Conservation (phyloP, 2,329 filamentous ascomycete genomes). For the Botrytis fabae region DNA sequence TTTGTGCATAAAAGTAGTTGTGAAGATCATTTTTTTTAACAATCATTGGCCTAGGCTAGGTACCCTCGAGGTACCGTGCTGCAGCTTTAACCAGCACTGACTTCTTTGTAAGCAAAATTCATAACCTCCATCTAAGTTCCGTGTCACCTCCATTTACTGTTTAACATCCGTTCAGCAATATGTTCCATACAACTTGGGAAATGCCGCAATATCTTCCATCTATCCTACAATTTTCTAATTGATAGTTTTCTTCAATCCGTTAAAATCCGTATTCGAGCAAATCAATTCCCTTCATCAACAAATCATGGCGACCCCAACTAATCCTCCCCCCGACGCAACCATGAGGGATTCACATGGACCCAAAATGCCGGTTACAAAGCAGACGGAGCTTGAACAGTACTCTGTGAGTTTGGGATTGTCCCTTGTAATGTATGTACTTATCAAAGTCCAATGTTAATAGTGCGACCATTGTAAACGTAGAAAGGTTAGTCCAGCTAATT, state of each 20-base stretch:
- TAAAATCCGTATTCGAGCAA: not conserved
- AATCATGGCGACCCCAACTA: not conserved
- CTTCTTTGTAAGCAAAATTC: not conserved
- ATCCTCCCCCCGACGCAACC: not conserved
- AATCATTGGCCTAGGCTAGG: no score
- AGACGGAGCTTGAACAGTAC: not conserved
- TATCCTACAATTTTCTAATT: not conserved
- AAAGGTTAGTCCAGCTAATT: not conserved
- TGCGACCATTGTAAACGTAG: slow-evolving; percentile 12
- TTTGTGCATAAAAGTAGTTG: no score
- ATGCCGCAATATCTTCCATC: not conserved
- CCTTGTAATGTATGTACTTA: not conserved
- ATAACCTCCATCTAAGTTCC: slow-evolving; percentile 9
- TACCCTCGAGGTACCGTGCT: not conserved
- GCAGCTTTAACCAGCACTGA: not conserved
- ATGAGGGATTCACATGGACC: not conserved
- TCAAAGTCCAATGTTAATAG: not conserved
- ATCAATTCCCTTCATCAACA: not conserved
- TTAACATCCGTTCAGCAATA: not conserved
- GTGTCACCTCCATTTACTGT: not conserved
- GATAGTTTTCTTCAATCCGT: not conserved
- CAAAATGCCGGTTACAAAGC: not conserved
- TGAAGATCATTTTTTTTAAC: no score
- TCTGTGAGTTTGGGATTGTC: not conserved
- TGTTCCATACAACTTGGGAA: not conserved